A percentile compares a stretch with the other conserved stretches of the same genome.
Conservation (phyloP, 1,284 basidiomycete genomes). For the Sanghuangporus baumii region DNA sequence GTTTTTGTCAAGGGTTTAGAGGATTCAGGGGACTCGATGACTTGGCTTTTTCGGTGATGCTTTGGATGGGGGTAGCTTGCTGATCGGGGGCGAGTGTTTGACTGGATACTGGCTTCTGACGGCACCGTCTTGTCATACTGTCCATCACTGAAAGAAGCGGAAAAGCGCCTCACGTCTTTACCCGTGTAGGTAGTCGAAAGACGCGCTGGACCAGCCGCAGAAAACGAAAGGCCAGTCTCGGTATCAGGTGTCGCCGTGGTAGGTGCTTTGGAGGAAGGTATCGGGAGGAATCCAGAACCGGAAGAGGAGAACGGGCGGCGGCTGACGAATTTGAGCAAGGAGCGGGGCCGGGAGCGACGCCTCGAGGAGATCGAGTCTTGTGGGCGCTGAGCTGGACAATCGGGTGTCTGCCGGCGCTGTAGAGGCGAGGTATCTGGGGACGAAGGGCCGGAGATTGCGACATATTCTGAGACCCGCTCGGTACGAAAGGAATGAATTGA, state of each 20-base stretch:
- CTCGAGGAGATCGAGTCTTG: slow-evolving; percentile 1
- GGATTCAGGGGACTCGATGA: slow-evolving; percentile 9
- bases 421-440: not conserved
- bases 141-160: slow-evolving; percentile 9
- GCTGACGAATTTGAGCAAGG: slow-evolving; percentile 17
- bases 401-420: slow-evolving; percentile 12
- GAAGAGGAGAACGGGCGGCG: slow-evolving; percentile 18
- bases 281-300: slow-evolving; percentile 13
- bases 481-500: slow-evolving; percentile 16
- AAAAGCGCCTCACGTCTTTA: slow-evolving; percentile 11
- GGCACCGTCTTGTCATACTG: slow-evolving; percentile 1
- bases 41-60: slow-evolving; percentile 1
- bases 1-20: slow-evolving; percentile 1
- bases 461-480: not conserved
- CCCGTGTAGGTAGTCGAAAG: slow-evolving; percentile 15
- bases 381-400: slow-evolving; percentile 1
- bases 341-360: slow-evolving; percentile 10
- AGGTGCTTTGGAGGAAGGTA: slow-evolving; percentile 9
- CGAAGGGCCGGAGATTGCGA: not conserved
- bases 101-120: not conserved
- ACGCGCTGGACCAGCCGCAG: slow-evolving; percentile 10
- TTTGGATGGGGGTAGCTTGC: slow-evolving; percentile 3
- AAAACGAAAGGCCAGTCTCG: slow-evolving; percentile 11
- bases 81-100: slow-evolving; percentile 5
- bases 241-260: slow-evolving; percentile 4